A percentile compares a stretch with the other conserved stretches of the same genome.
These are phyloP conservation scores for Cardiospermum halicacabum DNA, from an alignment of 345 rosid species.

Conservation along the genomic window DNA sequence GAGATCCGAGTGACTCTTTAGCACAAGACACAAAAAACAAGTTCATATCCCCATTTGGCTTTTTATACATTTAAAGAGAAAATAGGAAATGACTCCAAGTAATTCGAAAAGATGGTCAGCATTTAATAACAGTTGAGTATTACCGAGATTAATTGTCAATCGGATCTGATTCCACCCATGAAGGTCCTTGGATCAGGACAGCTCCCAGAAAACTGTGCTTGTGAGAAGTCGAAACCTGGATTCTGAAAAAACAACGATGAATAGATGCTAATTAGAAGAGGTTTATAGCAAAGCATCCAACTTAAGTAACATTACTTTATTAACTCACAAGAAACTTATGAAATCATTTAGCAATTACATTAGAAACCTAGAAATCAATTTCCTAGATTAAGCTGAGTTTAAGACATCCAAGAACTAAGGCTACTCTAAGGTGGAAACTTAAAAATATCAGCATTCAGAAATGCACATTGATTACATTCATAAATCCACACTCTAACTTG, in stretches of 20 bases:
- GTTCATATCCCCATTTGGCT: neutral
- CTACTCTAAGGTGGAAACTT: constrained; percentile 3
- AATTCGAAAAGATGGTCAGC: neutral
- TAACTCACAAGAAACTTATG: neutral
- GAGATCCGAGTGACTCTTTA: too few species aligned
- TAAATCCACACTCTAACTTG: neutral
- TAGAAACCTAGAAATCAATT: neutral
- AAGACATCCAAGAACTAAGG: neutral
- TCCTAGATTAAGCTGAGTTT: neutral
- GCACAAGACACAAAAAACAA: too few species aligned
- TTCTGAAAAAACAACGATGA: constrained; percentile 47
- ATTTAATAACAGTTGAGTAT: neutral
- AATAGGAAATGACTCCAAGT: neutral
- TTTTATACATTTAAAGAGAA: neutral
- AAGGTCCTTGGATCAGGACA: constrained; percentile 93
- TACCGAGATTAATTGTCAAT: constrained; percentile 27
- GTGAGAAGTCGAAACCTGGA: constrained; percentile 96
- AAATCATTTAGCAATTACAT: neutral
- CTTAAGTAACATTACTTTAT: neutral
- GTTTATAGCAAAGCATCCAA: constrained; percentile 3
- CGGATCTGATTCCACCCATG: constrained; percentile 82
- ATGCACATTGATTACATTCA: neutral
- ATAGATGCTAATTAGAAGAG: neutral
- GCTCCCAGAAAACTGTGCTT: constrained; percentile 80
- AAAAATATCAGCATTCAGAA: neutral